A percentile compares a stretch with the other conserved stretches of the same genome.
Conservation (phyloP, 148 eudicot genomes). For the Cornus controversa region DNA sequence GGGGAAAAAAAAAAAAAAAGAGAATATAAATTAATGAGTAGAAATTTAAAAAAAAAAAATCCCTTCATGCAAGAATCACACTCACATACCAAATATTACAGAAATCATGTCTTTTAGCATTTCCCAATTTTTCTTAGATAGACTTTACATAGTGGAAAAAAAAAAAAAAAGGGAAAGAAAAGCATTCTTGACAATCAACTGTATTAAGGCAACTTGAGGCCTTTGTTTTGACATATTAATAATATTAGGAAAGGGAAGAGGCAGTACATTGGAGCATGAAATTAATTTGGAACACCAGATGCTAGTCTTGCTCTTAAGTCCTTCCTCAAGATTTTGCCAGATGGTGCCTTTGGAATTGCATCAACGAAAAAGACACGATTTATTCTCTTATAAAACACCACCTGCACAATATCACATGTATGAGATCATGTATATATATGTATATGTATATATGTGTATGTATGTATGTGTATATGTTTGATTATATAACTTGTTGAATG, state of each 20-base stretch:
- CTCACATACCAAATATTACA: background rate
- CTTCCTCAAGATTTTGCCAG: slow-evolving; percentile 92
- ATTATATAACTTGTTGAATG: too few relatives aligned
- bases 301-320: slow-evolving; percentile 84
- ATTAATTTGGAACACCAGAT: slow-evolving; percentile 38
- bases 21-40: too few relatives aligned
- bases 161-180: background rate
- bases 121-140: background rate
- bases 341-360: slow-evolving; percentile 80
- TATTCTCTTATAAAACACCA: slow-evolving; percentile 85
- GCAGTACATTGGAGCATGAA: background rate
- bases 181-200: background rate
- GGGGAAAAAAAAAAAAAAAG: too few relatives aligned
- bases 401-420: slow-evolving; percentile 37
- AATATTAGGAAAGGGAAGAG: background rate
- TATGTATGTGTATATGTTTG: too few relatives aligned
- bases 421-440: too few relatives aligned
- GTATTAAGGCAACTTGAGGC: background rate
- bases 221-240: too few relatives aligned
- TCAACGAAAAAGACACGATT: slow-evolving; percentile 64
- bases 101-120: slow-evolving; percentile 1
- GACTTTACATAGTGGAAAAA: background rate
- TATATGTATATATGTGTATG: too few relatives aligned
- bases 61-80: too few relatives aligned
- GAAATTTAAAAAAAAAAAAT: too few relatives aligned